Evolutionary conservation across 306 rosid species (phyloP).

Genomic region (Fragaria vesca): DNA sequence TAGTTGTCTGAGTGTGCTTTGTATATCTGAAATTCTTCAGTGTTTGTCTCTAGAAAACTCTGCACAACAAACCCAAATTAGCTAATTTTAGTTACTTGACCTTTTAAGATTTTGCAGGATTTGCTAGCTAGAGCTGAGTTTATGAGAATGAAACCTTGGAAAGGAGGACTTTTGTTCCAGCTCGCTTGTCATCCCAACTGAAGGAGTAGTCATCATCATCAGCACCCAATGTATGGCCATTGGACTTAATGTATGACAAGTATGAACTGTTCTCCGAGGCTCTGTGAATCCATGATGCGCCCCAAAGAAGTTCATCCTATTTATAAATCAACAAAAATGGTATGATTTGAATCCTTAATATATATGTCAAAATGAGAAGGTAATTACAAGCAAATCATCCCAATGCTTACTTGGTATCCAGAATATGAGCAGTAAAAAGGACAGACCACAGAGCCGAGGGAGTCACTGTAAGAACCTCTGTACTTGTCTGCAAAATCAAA

Average conservation of each 20-base stretch:
- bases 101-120: not conserved
- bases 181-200: constrained; percentile 93
- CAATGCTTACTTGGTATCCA: constrained; percentile 63
- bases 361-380: not conserved
- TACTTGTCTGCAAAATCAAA: constrained; percentile 77
- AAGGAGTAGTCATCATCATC: constrained; percentile 71
- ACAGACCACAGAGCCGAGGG: constrained; percentile 66
- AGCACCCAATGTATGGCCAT: constrained; percentile 79
- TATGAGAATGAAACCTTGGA: constrained; percentile 49
- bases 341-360: not conserved
- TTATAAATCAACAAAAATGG: not conserved
- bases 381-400: not conserved
- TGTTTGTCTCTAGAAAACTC: constrained; percentile 57
- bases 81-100: not conserved
- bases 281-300: constrained; percentile 81
- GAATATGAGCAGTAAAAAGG: constrained; percentile 95
- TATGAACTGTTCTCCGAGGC: constrained; percentile 59
- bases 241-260: constrained; percentile 61
- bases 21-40: constrained; percentile 54
- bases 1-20: constrained; percentile 80
- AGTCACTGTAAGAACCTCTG: constrained; percentile 80
- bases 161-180: constrained; percentile 79
- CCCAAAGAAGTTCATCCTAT: constrained; percentile 97
- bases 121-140: not conserved
- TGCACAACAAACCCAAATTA: constrained; percentile 22